Evolutionary conservation across 495 filamentous ascomycete species (phyloP), one percentile per base, ranked within the genome.

Genomic region (Glutinoglossum americanum): DNA sequence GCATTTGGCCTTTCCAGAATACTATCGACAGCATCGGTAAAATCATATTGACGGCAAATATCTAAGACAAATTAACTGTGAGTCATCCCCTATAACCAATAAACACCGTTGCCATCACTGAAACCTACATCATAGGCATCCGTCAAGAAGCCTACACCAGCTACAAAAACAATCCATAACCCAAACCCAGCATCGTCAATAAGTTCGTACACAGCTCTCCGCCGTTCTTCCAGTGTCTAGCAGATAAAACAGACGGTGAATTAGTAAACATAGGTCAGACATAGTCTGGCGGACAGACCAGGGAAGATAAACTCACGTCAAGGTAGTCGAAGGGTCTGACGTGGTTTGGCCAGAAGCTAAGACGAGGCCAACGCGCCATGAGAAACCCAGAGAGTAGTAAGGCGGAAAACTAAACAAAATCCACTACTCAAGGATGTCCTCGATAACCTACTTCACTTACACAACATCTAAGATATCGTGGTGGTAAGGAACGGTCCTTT

Each of bases 91-190:
- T 41, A 11, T 7, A 17, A 15, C 32, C 6, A 11, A 7, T 13
- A 11, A 41, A 41, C 6, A 3, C 13, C 6, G 13, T 17, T 33
- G 4, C 4, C 30, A 33, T 33, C 4, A 59, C 58, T 19, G 49
- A 53, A 9, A 21, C 55, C 8, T 57, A 45, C 55, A 69, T 84
- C 80, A 63, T 83, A 84, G 41, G 80, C 80, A 66, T 87, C 85
- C 30, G 84, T 85, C 69, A 90, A 87, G 76, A 90, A 89, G 57
- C 85, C 85, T 53, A 85, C 78, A 63, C 85, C 86, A n/a, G 85
- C 84, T 6, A 90, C 84, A 27, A 54, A 45, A 21, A 45, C 41
- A n/a, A 45, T 45, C 41, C 41, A 45, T n/a, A 1, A 1, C 13
- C 41, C 41, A 23, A 45, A 45, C 17, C 41, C 41, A 45, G 41